Conservation (phyloP, 2,329 filamentous ascomycete species). For the Mycosphaerella sp. region DNA sequence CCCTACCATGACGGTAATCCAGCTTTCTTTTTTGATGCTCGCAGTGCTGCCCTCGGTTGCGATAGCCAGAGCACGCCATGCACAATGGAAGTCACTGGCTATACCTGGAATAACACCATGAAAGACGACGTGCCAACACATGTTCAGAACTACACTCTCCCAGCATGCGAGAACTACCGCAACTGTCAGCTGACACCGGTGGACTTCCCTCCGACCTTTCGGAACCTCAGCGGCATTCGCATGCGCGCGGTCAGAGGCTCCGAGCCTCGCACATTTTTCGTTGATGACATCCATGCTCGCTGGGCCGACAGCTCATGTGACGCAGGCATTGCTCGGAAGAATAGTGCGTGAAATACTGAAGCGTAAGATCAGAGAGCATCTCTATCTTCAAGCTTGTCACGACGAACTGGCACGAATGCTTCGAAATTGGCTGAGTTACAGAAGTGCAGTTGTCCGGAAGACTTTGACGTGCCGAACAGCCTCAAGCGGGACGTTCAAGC, state of each 20-base stretch:
- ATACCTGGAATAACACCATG: slow-evolving; percentile 35
- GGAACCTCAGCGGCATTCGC: slow-evolving; percentile 43
- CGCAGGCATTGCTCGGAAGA: slow-evolving; percentile 56
- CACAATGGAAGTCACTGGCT: slow-evolving; percentile 43
- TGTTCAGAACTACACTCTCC: slow-evolving; percentile 38
- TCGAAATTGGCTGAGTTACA: background rate
- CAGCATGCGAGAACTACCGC: slow-evolving; percentile 38
- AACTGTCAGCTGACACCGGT: slow-evolving; percentile 42
- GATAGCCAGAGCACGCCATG: slow-evolving; percentile 40
- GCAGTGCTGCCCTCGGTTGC: slow-evolving; percentile 45
- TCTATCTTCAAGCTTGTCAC: background rate
- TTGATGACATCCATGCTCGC: slow-evolving; percentile 45
- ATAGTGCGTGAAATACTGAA: slow-evolving; percentile 2
- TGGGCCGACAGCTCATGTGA: slow-evolving; percentile 48
- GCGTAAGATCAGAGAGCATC: background rate
- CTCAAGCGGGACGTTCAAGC: background rate
- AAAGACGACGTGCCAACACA: slow-evolving; percentile 35
- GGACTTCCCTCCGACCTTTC: slow-evolving; percentile 38
- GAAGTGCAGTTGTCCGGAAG: background rate
- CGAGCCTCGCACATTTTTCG: slow-evolving; percentile 39
- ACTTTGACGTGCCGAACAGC: background rate
- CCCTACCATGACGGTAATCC: slow-evolving; percentile 36
- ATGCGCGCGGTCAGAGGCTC: slow-evolving; percentile 42
- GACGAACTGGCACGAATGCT: background rate
- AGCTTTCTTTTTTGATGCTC: slow-evolving; percentile 49